A percentile compares a stretch with the other conserved stretches of the same genome.
Conservation (phyloP, 2,329 filamentous ascomycete species). For the Metarhizium rileyi region DNA sequence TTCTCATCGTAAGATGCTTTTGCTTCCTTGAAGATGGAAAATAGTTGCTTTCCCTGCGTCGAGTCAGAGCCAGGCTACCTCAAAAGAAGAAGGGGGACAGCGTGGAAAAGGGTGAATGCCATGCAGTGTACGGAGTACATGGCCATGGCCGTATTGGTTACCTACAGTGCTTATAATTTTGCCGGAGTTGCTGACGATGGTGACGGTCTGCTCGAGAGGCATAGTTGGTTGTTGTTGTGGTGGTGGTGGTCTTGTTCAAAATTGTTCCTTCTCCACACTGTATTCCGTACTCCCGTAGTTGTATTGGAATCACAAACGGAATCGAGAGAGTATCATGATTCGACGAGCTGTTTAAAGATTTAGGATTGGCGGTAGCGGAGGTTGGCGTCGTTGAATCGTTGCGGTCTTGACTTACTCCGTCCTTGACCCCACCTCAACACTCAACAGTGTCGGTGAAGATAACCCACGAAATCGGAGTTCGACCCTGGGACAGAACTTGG, state of each 20-base stretch:
- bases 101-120: too few relatives aligned
- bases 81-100: too few relatives aligned
- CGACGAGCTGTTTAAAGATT: not conserved
- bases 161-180: conserved; percentile 83
- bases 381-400: not conserved
- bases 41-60: conserved; percentile 72
- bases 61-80: not conserved
- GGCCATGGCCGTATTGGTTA: conserved; percentile 11
- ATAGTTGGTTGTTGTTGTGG: too few relatives aligned
- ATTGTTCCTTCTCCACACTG: not conserved
- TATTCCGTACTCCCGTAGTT: too few relatives aligned
- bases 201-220: conserved; percentile 61
- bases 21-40: conserved; percentile 87
- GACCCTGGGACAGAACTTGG: conserved; percentile 7
- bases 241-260: not conserved
- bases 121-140: not conserved
- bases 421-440: conserved; percentile 5
- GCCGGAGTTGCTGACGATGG: conserved; percentile 81
- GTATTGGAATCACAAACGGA: not conserved
- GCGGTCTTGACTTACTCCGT: not conserved
- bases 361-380: not conserved
- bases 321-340: not conserved
- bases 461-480: not conserved
- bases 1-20: conserved; percentile 80
- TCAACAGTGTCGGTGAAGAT: conserved; percentile 11